A percentile compares a stretch with the other conserved stretches of the same genome.
These are phyloP conservation scores for Euphrasia arctica DNA, from an alignment of 305 asterid genomes.

Conservation along the genomic window DNA sequence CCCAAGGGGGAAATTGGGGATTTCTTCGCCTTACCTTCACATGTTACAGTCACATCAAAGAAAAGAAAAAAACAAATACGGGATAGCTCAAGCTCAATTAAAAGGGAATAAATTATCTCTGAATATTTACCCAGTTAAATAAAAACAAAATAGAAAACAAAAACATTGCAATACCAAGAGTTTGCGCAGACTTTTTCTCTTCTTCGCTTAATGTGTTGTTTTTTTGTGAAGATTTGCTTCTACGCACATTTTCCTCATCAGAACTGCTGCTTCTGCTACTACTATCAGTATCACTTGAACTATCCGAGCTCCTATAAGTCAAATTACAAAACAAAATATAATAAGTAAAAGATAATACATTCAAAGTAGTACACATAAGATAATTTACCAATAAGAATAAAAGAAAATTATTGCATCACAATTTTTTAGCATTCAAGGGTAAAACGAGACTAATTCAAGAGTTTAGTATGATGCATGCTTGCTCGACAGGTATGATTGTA, in stretches of 20 bases:
- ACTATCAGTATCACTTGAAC: constrained; percentile 65
- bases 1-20: constrained; percentile 29
- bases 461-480: constrained; percentile 15
- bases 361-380: constrained; percentile 7
- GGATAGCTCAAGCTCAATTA: not conserved
- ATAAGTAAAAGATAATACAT: constrained; percentile 8
- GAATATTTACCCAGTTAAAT: constrained; percentile 6
- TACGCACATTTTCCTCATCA: constrained; percentile 52
- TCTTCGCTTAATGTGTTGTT: constrained; percentile 26
- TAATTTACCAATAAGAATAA: constrained; percentile 11
- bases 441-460: constrained; percentile 7
- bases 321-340: constrained; percentile 19
- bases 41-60: constrained; percentile 18
- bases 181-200: constrained; percentile 35
- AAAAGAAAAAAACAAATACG: constrained; percentile 16
- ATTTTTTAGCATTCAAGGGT: constrained; percentile 12
- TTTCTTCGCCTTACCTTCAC: constrained; percentile 38
- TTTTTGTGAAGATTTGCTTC: constrained; percentile 35
- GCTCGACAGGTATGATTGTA: not conserved
- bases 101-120: constrained; percentile 12
- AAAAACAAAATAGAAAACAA: not conserved
- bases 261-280: constrained; percentile 55
- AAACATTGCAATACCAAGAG: constrained; percentile 33
- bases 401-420: not conserved
- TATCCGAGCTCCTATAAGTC: constrained; percentile 51